These are phyloP conservation scores for Geranomyces variabilis DNA, from an alignment of 192 early-diverging fungal species.

Conservation along the genomic window DNA sequence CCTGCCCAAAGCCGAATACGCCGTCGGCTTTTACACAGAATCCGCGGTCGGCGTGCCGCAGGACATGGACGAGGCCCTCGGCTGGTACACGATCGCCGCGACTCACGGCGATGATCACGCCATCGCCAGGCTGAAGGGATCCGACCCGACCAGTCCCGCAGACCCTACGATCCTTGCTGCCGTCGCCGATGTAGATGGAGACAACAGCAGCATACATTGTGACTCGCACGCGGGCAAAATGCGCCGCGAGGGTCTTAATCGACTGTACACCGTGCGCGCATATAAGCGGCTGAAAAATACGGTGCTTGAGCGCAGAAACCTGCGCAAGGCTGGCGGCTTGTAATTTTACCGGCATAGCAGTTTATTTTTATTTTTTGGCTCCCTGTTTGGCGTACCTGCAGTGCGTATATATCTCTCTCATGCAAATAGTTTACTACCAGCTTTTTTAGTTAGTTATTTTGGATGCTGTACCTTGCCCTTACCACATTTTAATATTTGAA, in stretches of 20 bases:
- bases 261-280: constrained; percentile 9
- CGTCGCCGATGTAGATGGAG: constrained; percentile 1
- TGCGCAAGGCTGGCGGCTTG: constrained; percentile 4
- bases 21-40: constrained; percentile 19
- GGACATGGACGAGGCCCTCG: constrained; percentile 21
- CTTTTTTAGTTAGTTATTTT: too few species aligned
- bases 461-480: too few species aligned
- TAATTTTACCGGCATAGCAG: not conserved
- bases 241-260: not conserved
- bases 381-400: too few species aligned
- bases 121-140: constrained; percentile 12
- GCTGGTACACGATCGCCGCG: constrained; percentile 18
- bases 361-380: too few species aligned
- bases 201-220: not conserved
- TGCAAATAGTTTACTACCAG: too few species aligned
- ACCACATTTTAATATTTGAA: too few species aligned
- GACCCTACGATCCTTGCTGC: constrained; percentile 17
- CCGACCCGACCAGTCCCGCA: constrained; percentile 12
- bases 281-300: not conserved
- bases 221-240: not conserved
- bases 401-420: too few species aligned
- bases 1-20: constrained; percentile 16
- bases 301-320: not conserved
- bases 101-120: constrained; percentile 20
- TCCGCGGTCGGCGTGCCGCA: constrained; percentile 9